Evolutionary conservation across 164 flowering plant species (phyloP).

Genomic region (Annona squamosa): DNA sequence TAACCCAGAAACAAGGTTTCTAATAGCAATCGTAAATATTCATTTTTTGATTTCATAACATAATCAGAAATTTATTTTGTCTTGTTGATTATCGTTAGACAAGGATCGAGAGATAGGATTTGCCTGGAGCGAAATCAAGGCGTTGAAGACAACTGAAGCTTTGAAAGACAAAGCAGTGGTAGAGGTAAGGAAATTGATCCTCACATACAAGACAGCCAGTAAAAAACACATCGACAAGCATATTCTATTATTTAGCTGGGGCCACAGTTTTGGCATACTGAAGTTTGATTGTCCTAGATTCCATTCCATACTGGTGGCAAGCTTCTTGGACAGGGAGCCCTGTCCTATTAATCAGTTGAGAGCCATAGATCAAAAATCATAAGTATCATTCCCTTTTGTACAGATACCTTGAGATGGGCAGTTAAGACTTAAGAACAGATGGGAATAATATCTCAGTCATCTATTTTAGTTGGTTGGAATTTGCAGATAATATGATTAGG

Average conservation of each 20-base stretch:
- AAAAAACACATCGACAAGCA: not conserved
- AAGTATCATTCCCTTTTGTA: not conserved
- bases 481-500: not conserved
- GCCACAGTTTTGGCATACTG: not conserved
- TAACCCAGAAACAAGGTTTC: not conserved
- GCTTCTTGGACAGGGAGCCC: not conserved
- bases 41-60: not conserved
- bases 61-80: conserved; percentile 1
- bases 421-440: not conserved
- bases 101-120: conserved; percentile 53
- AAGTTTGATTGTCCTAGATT: not conserved
- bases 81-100: conserved; percentile 29
- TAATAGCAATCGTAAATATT: not conserved
- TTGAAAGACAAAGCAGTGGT: conserved; percentile 72
- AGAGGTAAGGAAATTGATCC: conserved; percentile 45
- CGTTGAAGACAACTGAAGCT: conserved; percentile 49
- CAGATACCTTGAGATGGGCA: not conserved
- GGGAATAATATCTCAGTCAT: no score
- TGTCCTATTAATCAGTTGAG: not conserved
- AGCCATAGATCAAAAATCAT: not conserved
- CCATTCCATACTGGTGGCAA: not conserved
- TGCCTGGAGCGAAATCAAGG: conserved; percentile 63
- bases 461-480: not conserved
- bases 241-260: no score
- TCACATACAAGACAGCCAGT: not conserved